Conservation (phyloP, 73 alveolate species). For the Uronychia setigera region DNA sequence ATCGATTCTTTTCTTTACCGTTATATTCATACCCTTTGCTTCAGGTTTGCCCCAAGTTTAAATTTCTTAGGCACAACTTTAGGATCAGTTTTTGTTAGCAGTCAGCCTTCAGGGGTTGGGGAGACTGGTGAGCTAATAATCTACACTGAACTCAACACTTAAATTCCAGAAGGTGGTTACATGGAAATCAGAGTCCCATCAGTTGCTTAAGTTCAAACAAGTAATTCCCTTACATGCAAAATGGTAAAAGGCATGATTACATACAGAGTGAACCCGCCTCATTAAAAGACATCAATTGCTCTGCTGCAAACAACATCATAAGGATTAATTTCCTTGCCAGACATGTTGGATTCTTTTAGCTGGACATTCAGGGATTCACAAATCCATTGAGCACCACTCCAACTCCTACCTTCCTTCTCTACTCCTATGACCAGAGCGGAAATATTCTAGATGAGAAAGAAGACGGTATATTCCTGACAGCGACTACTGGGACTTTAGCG, state of each 20-base stretch:
- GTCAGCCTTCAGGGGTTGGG: not conserved
- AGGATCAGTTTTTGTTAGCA: not conserved
- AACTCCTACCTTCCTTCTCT: constrained; percentile 7
- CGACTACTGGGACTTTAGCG: constrained; percentile 15
- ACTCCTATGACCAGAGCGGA: constrained; percentile 3
- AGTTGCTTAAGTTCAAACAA: not conserved
- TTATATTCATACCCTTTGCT: no score
- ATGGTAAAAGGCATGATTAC: not conserved
- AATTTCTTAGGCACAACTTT: not conserved
- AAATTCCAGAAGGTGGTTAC: not conserved
- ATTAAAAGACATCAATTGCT: not conserved
- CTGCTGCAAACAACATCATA: not conserved
- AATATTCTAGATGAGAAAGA: constrained; percentile 2
- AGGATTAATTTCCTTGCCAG: not conserved
- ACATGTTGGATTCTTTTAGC: constrained; percentile 18
- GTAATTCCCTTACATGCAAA: not conserved
- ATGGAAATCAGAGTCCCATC: not conserved
- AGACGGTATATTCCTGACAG: constrained; percentile 4
- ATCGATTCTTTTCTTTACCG: no score
- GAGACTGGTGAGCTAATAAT: not conserved
- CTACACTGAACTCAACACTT: not conserved
- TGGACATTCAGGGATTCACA: not conserved
- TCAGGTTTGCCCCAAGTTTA: no score
- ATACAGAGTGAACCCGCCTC: not conserved
- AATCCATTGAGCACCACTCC: constrained; percentile 30